phyloP scores from a whole-genome alignment of 2,329 filamentous ascomycete species.

The Talaromyces marneffei region DNA sequence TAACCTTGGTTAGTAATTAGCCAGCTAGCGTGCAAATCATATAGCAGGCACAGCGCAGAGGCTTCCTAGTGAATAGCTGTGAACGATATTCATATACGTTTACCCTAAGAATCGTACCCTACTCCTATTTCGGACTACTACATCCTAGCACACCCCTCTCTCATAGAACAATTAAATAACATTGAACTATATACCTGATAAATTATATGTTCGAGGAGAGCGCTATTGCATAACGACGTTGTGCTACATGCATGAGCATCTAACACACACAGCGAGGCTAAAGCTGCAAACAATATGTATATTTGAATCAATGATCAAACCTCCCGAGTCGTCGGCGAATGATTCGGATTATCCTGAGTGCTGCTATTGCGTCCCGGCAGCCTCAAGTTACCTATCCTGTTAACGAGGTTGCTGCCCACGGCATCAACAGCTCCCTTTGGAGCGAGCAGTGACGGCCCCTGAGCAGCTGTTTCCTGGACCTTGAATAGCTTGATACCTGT shows the following conservation, averaged over 20 bases:
- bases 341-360: constrained; percentile 28
- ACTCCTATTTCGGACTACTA: too few relatives aligned
- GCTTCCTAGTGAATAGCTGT: too few relatives aligned
- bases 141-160: too few relatives aligned
- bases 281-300: background rate
- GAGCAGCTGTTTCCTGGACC: constrained; percentile 75
- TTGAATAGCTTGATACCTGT: constrained; percentile 83
- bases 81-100: too few relatives aligned
- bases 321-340: constrained; percentile 31
- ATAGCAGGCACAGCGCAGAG: too few relatives aligned
- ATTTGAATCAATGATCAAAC: constrained; percentile 22
- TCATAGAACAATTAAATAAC: too few relatives aligned
- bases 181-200: background rate
- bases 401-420: constrained; percentile 83
- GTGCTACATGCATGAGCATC: background rate
- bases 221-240: background rate
- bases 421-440: constrained; percentile 89
- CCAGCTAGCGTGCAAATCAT: too few relatives aligned
- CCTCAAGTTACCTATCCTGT: constrained; percentile 76
- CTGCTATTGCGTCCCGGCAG: constrained; percentile 49
- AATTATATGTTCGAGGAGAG: background rate
- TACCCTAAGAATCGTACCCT: too few relatives aligned
- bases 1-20: too few relatives aligned
- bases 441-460: constrained; percentile 73
- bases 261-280: background rate